phyloP scores from a whole-genome alignment of 805 yeast genomes.

The Yarrowia phangngaensis region DNA sequence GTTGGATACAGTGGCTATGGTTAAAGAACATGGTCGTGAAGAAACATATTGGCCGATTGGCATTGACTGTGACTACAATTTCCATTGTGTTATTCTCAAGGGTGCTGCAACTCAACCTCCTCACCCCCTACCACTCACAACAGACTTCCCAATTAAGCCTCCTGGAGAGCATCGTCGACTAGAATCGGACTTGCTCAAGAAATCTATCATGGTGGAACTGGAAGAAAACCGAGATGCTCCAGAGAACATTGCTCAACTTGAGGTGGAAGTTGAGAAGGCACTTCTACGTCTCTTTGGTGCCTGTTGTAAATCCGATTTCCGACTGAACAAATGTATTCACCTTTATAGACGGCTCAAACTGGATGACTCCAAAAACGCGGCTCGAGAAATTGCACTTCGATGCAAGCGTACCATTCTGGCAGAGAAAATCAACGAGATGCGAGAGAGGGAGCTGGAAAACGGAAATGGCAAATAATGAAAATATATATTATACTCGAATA shows the following conservation, averaged over 20 bases:
- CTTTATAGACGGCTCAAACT: slow-evolving; percentile 65
- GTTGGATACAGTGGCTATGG: slow-evolving; percentile 51
- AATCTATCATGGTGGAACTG: slow-evolving; percentile 33
- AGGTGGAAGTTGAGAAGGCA: slow-evolving; percentile 67
- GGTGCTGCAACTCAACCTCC: slow-evolving; percentile 65
- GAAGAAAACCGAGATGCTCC: slow-evolving; percentile 35
- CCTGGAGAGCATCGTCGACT: slow-evolving; percentile 48
- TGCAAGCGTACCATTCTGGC: slow-evolving; percentile 53
- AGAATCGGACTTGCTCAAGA: slow-evolving; percentile 35
- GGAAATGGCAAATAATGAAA: background rate
- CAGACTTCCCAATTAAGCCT: slow-evolving; percentile 65
- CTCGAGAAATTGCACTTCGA: slow-evolving; percentile 77
- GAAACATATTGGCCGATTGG: slow-evolving; percentile 89
- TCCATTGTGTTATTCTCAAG: slow-evolving; percentile 71
- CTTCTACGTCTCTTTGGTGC: slow-evolving; percentile 70
- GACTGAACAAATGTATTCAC: slow-evolving; percentile 62
- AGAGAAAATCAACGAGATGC: slow-evolving; percentile 50
- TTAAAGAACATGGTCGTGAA: slow-evolving; percentile 49
- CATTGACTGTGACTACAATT: slow-evolving; percentile 54
- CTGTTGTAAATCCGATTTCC: slow-evolving; percentile 61
- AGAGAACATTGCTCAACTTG: slow-evolving; percentile 41
- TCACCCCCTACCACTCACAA: slow-evolving; percentile 79
- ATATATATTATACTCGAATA: no score
- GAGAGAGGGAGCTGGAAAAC: slow-evolving; percentile 41
- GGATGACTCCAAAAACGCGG: slow-evolving; percentile 79